These are phyloP conservation scores for Sporothrix luriei DNA, from an alignment of 2,329 filamentous ascomycete species.

Conservation along the genomic window DNA sequence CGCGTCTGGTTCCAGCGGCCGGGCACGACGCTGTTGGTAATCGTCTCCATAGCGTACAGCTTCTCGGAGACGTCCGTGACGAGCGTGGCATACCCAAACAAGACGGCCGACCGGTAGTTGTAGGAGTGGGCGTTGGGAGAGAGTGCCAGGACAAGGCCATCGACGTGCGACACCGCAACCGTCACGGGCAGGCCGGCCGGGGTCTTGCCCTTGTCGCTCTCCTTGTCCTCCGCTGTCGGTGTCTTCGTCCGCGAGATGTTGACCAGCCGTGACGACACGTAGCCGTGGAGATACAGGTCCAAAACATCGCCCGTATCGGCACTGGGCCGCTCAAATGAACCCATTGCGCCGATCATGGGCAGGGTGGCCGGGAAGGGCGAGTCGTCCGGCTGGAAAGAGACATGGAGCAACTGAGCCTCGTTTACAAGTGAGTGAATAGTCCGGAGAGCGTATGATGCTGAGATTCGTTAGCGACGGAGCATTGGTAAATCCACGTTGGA, in stretches of 20 bases:
- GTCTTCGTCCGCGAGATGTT: constrained; percentile 55
- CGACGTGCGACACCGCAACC: constrained; percentile 71
- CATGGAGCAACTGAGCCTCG: constrained; percentile 71
- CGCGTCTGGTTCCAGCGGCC: constrained; percentile 70
- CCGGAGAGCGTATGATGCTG: constrained; percentile 70
- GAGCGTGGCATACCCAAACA: constrained; percentile 72
- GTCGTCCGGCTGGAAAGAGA: constrained; percentile 69
- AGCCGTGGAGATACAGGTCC: constrained; percentile 82
- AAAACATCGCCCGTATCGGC: constrained; percentile 64
- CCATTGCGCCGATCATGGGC: constrained; percentile 85
- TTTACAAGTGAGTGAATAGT: constrained; percentile 78
- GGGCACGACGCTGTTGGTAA: constrained; percentile 73
- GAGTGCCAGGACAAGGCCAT: constrained; percentile 77
- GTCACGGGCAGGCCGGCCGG: constrained; percentile 62
- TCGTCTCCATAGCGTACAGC: constrained; percentile 73
- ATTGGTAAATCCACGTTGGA: too few relatives aligned
- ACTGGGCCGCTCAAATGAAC: constrained; percentile 66
- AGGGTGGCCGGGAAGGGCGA: constrained; percentile 75
- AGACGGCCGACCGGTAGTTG: constrained; percentile 79
- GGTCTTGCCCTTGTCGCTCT: constrained; percentile 24
- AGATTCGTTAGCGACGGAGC: neutral
- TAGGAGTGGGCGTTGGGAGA: constrained; percentile 81
- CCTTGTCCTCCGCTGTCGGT: constrained; percentile 16
- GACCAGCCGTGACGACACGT: constrained; percentile 77
- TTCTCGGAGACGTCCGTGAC: constrained; percentile 72